phyloP scores from a whole-genome alignment of 129 eudicot species.

The Glebionis coronaria region DNA sequence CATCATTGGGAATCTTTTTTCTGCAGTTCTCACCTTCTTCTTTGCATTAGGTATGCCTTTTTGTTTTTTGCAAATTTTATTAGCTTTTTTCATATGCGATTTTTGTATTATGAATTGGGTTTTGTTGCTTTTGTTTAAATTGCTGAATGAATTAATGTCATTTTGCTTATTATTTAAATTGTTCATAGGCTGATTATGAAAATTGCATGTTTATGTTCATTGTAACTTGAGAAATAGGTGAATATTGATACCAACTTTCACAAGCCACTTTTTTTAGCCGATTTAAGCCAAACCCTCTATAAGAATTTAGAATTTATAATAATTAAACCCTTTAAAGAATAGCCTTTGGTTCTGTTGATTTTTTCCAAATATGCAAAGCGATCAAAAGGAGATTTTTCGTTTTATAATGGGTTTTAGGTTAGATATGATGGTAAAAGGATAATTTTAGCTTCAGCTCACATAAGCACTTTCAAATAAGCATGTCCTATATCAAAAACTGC shows the following conservation, averaged over 20 bases:
- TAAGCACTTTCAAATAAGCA: too few relatives aligned
- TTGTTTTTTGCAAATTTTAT: not conserved
- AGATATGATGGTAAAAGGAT: too few relatives aligned
- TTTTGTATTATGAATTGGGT: constrained; percentile 17
- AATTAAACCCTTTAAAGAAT: too few relatives aligned
- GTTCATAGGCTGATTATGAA: not conserved
- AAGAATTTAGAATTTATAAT: too few relatives aligned
- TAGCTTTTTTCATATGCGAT: constrained; percentile 22
- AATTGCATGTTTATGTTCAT: not conserved
- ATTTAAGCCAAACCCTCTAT: not conserved
- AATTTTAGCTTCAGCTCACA: too few relatives aligned
- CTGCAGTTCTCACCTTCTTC: constrained; percentile 90
- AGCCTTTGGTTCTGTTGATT: too few relatives aligned
- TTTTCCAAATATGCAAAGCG: too few relatives aligned
- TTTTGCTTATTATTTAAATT: constrained; percentile 7
- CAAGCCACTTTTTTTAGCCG: not conserved
- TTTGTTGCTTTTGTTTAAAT: constrained; percentile 21
- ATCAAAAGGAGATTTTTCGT: too few relatives aligned
- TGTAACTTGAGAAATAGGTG: not conserved
- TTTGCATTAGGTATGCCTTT: constrained; percentile 71
- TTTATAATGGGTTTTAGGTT: too few relatives aligned
- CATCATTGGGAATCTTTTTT: constrained; percentile 64
- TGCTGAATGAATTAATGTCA: not conserved
- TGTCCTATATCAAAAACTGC: too few relatives aligned
- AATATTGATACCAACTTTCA: not conserved